Base-by-base conservation (phyloP, 73 alveolate genomes). In the Paramecium pentaurelia region DNA sequence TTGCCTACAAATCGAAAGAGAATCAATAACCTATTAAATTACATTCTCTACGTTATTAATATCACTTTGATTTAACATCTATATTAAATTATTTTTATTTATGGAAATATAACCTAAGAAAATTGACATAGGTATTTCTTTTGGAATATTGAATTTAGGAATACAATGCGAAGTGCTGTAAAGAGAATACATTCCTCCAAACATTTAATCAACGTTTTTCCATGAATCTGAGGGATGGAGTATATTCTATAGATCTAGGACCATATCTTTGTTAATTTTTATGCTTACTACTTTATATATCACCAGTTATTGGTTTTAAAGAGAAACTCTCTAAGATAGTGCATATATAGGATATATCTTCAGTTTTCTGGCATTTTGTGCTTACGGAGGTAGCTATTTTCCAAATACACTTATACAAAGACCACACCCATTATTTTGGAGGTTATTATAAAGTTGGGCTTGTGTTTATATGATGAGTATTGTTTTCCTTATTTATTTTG, bases 341-440 rank as follows among this genome's bases (percentile, higher is more conserved):
- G 91, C 91, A 20, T 80, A 44, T 27, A 25, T 73, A 6, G 94
- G 94, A 22, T 34, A 71, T 7, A 45, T 89, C 20, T 89, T 70
- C 77, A 60, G 89, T 37, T 47, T 68, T 28, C 25, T 89, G 16
- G 86, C 92, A 8, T 47, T 89, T 42, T 77, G 86, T 45, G 71
- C 84, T 14, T 89, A 71, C 28, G 86, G 92, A 20, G 84, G 70
- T 27, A 40, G 60, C 60, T 89, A 89, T 59, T 71, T 89, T 47
- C 94, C 94, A 32, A 89, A 89, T 28, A 70, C 94, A 1, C 32
- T 60, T 10, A 89, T 89, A 7, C 40, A 89, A 51, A 89, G 99
- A 71, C 99, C 99, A 6, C 99, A 97, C 64, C 98, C 99, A 7
- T 92, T 91, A 49, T 86, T 96, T 60, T 97, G 99, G 99, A 92